Evolutionary conservation across 2,329 filamentous ascomycete species (phyloP), one percentile per base, ranked within the genome.

Genomic region (Botrytis cinerea): DNA sequence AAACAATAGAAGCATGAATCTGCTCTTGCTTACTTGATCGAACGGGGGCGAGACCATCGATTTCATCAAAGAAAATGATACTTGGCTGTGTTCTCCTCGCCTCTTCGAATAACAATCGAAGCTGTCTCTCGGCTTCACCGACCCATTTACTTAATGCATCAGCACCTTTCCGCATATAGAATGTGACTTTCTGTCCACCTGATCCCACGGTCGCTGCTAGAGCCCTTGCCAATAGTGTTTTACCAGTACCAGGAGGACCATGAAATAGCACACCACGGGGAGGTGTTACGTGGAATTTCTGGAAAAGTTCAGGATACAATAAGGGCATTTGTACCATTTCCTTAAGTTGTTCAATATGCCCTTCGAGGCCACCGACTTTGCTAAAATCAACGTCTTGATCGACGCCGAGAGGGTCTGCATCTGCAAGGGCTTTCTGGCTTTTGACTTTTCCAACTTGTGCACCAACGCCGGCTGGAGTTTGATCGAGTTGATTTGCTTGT

Each of bases 11-110:
- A 9, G 96, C 94, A 83, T 99, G 96, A 74, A 98, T 98, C 83
- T 99, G 96, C 81, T 99, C 96, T 83, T 98, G 95, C 82, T 98
- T 98, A 83, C 95, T 98, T 20, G 96, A 98, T 78, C 96, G 89
- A 48, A 98, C 96, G 70, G 96, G 97, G 4, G 96, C 96, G 76
- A 99, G 87, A 72, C 96, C 96, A 83, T 99, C 96, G 78, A 99
- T 99, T 82, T 99, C 96, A 81, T 99, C 96, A 78, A 99, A 98
- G 85, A 99, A 99, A 82, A 99, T 99, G 83, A 99, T 99, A 82
- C 95, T 98, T 0, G 96, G 96, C 80, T 99, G 96, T 1, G 92
- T 98, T 82, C 94, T 96, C 75, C 95, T 89, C 25, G 96, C 96
- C 83, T 99, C 96, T 79, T 98, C 96, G 77, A 99, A 99, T 8